Evolutionary conservation across 164 flowering plant species (phyloP).

Genomic region (Litsea cubeba): DNA sequence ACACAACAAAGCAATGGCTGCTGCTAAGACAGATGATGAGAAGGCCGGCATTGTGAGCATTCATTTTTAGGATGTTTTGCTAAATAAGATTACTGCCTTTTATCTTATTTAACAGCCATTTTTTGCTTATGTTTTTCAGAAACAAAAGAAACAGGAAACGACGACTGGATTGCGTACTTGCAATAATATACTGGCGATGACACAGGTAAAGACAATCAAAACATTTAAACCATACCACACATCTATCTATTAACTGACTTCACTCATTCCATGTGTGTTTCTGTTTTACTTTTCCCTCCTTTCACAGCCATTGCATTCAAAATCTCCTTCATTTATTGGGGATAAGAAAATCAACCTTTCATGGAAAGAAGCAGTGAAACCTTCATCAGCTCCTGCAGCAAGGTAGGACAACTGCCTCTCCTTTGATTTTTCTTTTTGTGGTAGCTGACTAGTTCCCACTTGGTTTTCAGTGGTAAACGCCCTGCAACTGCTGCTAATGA

Average conservation of each 20-base stretch:
- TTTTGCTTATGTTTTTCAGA: conserved; percentile 39
- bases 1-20: conserved; percentile 74
- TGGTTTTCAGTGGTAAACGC: conserved; percentile 58
- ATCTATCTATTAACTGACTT: neutral
- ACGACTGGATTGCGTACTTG: conserved; percentile 82
- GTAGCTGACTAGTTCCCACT: neutral
- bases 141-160: conserved; percentile 66
- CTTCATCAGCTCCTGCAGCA: conserved; percentile 30
- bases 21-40: conserved; percentile 80
- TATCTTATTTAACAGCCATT: conserved; percentile 8
- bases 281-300: too few relatives aligned
- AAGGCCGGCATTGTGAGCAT: conserved; percentile 68
- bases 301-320: conserved; percentile 57
- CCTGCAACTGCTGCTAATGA: conserved; percentile 48
- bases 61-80: conserved; percentile 1
- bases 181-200: conserved; percentile 88
- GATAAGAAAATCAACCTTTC: conserved; percentile 84
- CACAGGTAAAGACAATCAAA: conserved; percentile 47
- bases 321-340: conserved; percentile 81
- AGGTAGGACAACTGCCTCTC: conserved; percentile 40
- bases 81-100: neutral
- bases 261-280: neutral
- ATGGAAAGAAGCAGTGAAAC: conserved; percentile 80
- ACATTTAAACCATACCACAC: neutral
- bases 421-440: neutral